These are phyloP conservation scores for Rhytidiadelphus loreus DNA, from an alignment of 225 moss, liverwort and hornwort genomes.

Conservation along the genomic window DNA sequence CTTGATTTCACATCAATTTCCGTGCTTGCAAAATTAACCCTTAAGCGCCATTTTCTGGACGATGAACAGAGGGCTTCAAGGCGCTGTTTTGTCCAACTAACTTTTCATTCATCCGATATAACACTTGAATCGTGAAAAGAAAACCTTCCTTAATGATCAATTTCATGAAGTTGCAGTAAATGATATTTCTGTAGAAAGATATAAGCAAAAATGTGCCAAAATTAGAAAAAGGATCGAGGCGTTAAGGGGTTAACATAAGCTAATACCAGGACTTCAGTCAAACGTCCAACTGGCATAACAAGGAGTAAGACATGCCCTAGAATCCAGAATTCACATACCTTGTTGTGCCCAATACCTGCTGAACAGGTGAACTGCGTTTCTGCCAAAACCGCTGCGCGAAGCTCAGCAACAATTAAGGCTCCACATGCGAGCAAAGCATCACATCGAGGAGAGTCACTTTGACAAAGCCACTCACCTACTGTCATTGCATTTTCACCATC, in stretches of 20 bases:
- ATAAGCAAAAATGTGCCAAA: no score
- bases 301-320: not conserved
- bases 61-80: no score
- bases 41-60: no score
- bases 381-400: conserved; percentile 54
- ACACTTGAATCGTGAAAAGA: no score
- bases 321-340: conserved; percentile 23
- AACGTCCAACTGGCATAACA: not conserved
- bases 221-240: no score
- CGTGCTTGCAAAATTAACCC: not conserved
- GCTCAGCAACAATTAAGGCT: conserved; percentile 72
- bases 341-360: conserved; percentile 87
- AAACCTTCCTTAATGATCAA: no score
- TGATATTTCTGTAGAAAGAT: no score
- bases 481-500: conserved; percentile 33
- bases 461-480: conserved; percentile 65
- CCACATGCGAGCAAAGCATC: conserved; percentile 83
- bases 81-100: no score
- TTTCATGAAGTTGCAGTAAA: no score
- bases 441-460: conserved; percentile 42
- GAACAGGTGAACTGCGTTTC: conserved; percentile 91
- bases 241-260: no score
- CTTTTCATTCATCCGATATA: no score
- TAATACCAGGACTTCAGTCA: not conserved
- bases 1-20: not conserved